Conservation (phyloP, 148 eudicot genomes). For the Cornus suecica region DNA sequence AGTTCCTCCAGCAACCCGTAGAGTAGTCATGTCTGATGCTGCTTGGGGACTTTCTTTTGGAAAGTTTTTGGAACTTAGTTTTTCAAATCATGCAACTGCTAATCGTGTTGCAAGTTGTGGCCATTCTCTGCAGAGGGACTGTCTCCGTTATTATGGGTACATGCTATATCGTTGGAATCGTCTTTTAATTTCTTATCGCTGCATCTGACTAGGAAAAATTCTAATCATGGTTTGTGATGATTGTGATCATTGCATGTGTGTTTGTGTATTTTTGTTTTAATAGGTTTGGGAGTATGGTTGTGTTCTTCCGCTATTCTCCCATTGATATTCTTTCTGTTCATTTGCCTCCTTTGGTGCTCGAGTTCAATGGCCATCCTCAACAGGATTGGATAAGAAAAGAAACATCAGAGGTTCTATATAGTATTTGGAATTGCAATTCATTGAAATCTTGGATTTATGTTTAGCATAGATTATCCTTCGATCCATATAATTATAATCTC, state of each 20-base stretch:
- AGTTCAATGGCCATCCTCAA: conserved; percentile 51
- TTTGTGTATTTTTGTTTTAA: conserved; percentile 4
- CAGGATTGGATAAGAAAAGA: conserved; percentile 78
- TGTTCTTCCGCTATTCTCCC: conserved; percentile 88
- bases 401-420: conserved; percentile 55
- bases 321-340: conserved; percentile 79
- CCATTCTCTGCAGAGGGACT: conserved; percentile 96
- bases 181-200: conserved; percentile 4
- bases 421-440: background rate
- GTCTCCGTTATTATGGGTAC: conserved; percentile 95
- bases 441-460: background rate
- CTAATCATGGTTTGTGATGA: background rate
- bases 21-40: conserved; percentile 88
- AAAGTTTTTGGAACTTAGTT: conserved; percentile 95
- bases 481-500: background rate
- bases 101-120: conserved; percentile 97
- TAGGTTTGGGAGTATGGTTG: conserved; percentile 91
- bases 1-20: conserved; percentile 83
- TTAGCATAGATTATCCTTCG: background rate
- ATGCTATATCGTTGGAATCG: background rate
- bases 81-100: conserved; percentile 91
- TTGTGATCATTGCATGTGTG: background rate
- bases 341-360: conserved; percentile 76
- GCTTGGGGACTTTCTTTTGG: conserved; percentile 99
- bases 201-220: background rate